Base-by-base conservation (phyloP, 2,329 filamentous ascomycete genomes). In the Ceratocystis papillata region DNA sequence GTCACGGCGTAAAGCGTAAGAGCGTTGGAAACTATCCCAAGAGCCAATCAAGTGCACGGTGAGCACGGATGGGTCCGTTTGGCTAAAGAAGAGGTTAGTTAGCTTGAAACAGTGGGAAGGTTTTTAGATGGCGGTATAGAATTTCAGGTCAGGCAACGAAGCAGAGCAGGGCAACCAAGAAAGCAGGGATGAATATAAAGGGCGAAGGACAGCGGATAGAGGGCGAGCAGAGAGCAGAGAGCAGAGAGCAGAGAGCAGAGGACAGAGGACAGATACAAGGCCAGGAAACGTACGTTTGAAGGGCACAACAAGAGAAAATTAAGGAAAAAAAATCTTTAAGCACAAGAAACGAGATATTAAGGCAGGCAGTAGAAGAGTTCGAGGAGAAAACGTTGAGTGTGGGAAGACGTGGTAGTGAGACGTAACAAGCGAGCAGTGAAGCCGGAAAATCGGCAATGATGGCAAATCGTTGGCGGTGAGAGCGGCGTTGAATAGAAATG, bases 21-120 rank as follows among this genome's bases (percentile, higher is more conserved):
- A 79, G 72, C 82, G 85, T 68, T 81, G 80, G 77, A 96, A 96
- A 78, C 96, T 96, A 78, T 96, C 92, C 93, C 93, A 97, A 69
- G 91, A 96, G 69, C 93, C 93, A 71, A 94, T 81, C 59, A 96
- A 81, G 73, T 89, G 85, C 70, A 96, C 89, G 57, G 87, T 87
- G 69, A 81, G 80, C 69, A 85, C 81, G 63, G 82, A 80, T 69
- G 82, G 80, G 70, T 81, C 75, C 65, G 84, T 85, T 76, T 83
- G 80, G 72, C 84, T 87, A 46, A 30, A 33, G 57, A 20, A 12
- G 25, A 59, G 33, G 50, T 55, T 55, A 55, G 50, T 25, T 20
- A 25, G 22, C 22, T 15, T 55, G 50, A 15, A 25, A 25, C 25
- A 25, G 50, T 25, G 60, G 41, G 28, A 46, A 20, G 20, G 46